phyloP scores from a whole-genome alignment of 352 stramenopile genomes.

The Phytopythium delawarense region DNA sequence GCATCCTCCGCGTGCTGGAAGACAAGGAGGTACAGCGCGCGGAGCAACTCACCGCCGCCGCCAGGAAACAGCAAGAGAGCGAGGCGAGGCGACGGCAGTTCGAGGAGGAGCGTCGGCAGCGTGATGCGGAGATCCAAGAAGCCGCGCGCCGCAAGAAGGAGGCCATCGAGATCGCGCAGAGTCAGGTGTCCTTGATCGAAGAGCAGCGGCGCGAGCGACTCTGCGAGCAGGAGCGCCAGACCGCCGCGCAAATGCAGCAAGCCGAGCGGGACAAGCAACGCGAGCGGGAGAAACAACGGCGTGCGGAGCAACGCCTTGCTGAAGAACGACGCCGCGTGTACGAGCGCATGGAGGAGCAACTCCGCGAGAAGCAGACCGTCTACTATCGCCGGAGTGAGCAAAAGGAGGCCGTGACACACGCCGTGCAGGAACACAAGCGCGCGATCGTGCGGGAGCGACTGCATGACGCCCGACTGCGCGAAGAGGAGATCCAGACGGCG shows the following conservation, averaged over 20 bases:
- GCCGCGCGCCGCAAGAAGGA: slow-evolving; percentile 56
- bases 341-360: slow-evolving; percentile 56
- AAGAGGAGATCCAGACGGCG: slow-evolving; percentile 72
- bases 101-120: slow-evolving; percentile 36
- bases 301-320: slow-evolving; percentile 43
- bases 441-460: slow-evolving; percentile 40
- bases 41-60: slow-evolving; percentile 40
- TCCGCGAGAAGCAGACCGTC: slow-evolving; percentile 33
- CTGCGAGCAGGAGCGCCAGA: slow-evolving; percentile 41
- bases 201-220: slow-evolving; percentile 45
- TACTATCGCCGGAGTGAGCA: slow-evolving; percentile 45
- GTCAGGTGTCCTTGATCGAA: slow-evolving; percentile 51
- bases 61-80: slow-evolving; percentile 59
- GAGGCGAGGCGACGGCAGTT: slow-evolving; percentile 45
- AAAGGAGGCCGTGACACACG: slow-evolving; percentile 45
- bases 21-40: slow-evolving; percentile 52
- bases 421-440: slow-evolving; percentile 52
- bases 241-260: slow-evolving; percentile 32
- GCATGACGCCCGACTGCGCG: slow-evolving; percentile 68
- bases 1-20: slow-evolving; percentile 52
- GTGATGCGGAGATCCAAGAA: slow-evolving; percentile 45
- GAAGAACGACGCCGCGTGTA: slow-evolving; percentile 51
- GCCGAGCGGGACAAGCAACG: slow-evolving; percentile 48
- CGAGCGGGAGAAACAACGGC: slow-evolving; percentile 42
- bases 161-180: slow-evolving; percentile 53